Percentiles rank a stretch among this genome's conserved stretches.
Evolutionary conservation across 2,329 filamentous ascomycete species (phyloP).

Genomic region (Sphaceloma murrayae): DNA sequence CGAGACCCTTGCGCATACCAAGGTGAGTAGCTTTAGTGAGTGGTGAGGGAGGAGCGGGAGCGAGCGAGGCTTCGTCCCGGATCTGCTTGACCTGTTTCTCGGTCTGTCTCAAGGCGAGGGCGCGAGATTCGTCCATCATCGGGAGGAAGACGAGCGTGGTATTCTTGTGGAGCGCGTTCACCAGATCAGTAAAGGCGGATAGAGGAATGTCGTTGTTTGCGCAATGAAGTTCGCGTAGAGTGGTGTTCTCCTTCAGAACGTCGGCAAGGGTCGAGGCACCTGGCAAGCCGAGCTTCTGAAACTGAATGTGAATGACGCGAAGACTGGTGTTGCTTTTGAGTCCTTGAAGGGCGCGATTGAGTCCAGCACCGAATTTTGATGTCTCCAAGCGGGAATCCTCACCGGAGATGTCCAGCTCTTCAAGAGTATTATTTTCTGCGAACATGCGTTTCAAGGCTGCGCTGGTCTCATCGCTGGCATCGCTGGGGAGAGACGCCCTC

Average conservation of each 20-base stretch:
- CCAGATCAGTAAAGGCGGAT: conserved; percentile 59
- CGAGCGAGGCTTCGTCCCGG: conserved; percentile 31
- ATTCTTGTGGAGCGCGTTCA: conserved; percentile 60
- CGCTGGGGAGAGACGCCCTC: conserved; percentile 58
- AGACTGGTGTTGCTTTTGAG: conserved; percentile 55
- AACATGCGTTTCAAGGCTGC: conserved; percentile 54
- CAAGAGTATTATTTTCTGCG: conserved; percentile 55
- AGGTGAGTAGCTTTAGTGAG: conserved; percentile 19
- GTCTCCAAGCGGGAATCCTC: conserved; percentile 63
- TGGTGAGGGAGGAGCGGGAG: conserved; percentile 20
- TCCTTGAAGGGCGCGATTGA: conserved; percentile 56
- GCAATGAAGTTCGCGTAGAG: conserved; percentile 56
- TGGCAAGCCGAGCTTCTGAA: conserved; percentile 59
- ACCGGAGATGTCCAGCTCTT: conserved; percentile 60
- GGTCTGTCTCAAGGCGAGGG: conserved; percentile 50
- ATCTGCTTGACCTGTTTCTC: conserved; percentile 47
- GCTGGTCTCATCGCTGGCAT: conserved; percentile 58
- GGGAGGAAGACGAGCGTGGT: conserved; percentile 53
- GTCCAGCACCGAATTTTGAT: conserved; percentile 57
- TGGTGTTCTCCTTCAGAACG: conserved; percentile 55
- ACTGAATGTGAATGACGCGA: conserved; percentile 53
- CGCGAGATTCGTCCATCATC: conserved; percentile 52
- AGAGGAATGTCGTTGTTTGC: conserved; percentile 63
- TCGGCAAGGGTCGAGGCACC: conserved; percentile 61
- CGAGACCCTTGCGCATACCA: conserved; percentile 26